Conservation (phyloP, 2,329 filamentous ascomycete genomes). For the Polytolypa hystricis region DNA sequence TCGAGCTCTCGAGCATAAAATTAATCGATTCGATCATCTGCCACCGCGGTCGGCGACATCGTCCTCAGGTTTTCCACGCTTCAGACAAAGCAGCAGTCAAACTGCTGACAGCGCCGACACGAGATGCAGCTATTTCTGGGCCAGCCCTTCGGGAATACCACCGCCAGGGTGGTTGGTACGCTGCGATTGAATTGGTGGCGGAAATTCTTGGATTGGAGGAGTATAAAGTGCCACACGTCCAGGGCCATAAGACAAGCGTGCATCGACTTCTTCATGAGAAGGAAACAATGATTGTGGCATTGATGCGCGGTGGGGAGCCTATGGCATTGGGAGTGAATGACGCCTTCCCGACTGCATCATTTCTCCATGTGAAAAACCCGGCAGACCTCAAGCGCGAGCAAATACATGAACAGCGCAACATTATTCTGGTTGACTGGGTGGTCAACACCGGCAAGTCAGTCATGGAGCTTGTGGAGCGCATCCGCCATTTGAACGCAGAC, state of each 20-base stretch:
- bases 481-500: constrained; percentile 30
- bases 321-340: constrained; percentile 50
- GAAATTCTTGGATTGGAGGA: constrained; percentile 39
- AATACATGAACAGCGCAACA: constrained; percentile 26
- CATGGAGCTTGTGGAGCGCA: constrained; percentile 36
- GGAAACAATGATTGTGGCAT: constrained; percentile 42
- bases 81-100: constrained; percentile 36
- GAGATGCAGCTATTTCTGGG: constrained; percentile 39
- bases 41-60: constrained; percentile 6
- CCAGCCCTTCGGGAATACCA: constrained; percentile 41
- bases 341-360: constrained; percentile 41
- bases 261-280: constrained; percentile 38
- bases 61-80: constrained; percentile 31
- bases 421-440: constrained; percentile 51
- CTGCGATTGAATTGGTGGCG: constrained; percentile 41
- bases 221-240: constrained; percentile 41
- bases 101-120: constrained; percentile 44
- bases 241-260: constrained; percentile 35
- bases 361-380: constrained; percentile 36
- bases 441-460: constrained; percentile 47
- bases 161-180: constrained; percentile 39
- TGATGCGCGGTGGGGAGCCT: constrained; percentile 55
- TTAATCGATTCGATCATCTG: constrained; percentile 19
- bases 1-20: constrained; percentile 22
- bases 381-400: constrained; percentile 35